phyloP scores from a whole-genome alignment of 129 eudicot species.

The Artemisia annua region DNA sequence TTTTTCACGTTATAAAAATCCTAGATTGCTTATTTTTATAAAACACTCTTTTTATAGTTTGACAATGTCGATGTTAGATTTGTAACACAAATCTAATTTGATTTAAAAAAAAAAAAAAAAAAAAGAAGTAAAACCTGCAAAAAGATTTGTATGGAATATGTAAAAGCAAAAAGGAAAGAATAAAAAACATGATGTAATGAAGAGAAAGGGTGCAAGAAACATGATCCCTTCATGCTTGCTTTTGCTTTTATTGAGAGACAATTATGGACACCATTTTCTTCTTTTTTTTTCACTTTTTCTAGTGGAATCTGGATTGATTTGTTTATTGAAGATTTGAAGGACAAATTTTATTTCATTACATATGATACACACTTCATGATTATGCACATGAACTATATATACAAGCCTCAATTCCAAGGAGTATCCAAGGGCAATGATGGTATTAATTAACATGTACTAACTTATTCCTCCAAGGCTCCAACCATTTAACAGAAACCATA shows the following conservation, averaged over 20 bases:
- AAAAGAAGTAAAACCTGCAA: slow-evolving; percentile 20
- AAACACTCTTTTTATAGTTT: not conserved
- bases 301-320: slow-evolving; percentile 38
- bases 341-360: slow-evolving; percentile 27
- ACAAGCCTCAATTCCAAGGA: slow-evolving; percentile 16
- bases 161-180: slow-evolving; percentile 18
- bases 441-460: not conserved
- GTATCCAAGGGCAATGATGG: slow-evolving; percentile 27
- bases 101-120: not conserved
- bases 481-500: not conserved
- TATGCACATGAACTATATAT: slow-evolving; percentile 21
- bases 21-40: not conserved
- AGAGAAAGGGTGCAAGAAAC: slow-evolving; percentile 41
- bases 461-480: not conserved
- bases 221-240: slow-evolving; percentile 30
- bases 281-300: slow-evolving; percentile 21
- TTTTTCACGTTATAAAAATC: not conserved
- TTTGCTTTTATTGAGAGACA: slow-evolving; percentile 39
- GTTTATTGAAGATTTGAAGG: slow-evolving; percentile 36
- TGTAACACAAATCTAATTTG: not conserved
- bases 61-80: not conserved
- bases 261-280: slow-evolving; percentile 29
- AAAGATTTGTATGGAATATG: slow-evolving; percentile 24
- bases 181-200: slow-evolving; percentile 37
- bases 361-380: slow-evolving; percentile 22